These are phyloP conservation scores for Mortierella sp. DNA, from an alignment of 371 early-diverging fungal genomes.

Conservation along the genomic window DNA sequence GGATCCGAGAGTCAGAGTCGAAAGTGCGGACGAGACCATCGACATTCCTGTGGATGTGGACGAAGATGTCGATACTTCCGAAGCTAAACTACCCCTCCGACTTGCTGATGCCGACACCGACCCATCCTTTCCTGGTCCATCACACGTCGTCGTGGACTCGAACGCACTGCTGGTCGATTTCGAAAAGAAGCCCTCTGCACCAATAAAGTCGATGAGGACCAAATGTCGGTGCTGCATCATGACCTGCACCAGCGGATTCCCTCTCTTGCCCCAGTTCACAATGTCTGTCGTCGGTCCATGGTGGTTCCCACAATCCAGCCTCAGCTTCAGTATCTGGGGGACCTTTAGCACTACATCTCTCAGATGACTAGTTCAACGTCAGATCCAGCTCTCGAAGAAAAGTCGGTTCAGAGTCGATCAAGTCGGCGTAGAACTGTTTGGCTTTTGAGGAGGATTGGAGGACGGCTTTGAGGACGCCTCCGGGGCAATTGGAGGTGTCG, in stretches of 20 bases:
- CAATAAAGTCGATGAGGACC: constrained; percentile 6
- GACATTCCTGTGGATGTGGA: not conserved
- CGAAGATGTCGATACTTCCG: not conserved
- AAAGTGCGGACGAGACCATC: not conserved
- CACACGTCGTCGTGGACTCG: not conserved
- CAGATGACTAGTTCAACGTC: not conserved
- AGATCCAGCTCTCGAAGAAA: constrained; percentile 8
- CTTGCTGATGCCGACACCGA: not conserved
- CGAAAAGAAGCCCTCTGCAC: constrained; percentile 12
- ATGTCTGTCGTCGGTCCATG: constrained; percentile 6
- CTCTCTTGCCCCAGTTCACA: constrained; percentile 11
- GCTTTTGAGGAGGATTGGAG: not conserved
- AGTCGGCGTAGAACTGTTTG: constrained; percentile 11
- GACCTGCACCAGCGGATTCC: constrained; percentile 3
- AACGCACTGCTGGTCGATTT: constrained; percentile 3
- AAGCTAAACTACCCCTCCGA: not conserved
- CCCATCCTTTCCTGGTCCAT: not conserved
- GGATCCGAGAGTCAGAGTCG: not conserved
- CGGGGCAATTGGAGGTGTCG: constrained; percentile 1
- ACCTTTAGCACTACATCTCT: not conserved
- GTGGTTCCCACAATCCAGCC: constrained; percentile 9
- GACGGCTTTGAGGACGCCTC: constrained; percentile 11
- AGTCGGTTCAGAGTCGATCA: not conserved
- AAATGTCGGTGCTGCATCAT: constrained; percentile 20
- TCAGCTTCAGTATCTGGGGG: constrained; percentile 8